A percentile compares a stretch with the other conserved stretches of the same genome.
Conservation (phyloP, 768 basidiomycete species). For the Rhizopogon vesiculosus region DNA sequence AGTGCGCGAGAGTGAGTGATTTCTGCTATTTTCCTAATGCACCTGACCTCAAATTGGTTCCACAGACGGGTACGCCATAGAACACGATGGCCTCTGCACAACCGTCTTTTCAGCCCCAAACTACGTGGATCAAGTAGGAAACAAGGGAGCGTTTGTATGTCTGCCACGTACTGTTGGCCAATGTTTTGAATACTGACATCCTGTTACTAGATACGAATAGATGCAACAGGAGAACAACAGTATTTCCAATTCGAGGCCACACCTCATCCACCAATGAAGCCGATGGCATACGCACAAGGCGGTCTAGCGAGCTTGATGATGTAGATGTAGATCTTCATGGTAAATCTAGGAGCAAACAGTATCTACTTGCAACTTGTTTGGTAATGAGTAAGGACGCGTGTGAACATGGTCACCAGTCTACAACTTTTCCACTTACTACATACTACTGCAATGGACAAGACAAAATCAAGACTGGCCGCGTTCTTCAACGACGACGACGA, state of each 20-base stretch:
- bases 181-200: constrained; percentile 3
- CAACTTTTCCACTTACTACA: too few species aligned
- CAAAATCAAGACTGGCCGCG: constrained; percentile 55
- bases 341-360: not conserved
- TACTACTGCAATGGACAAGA: constrained; percentile 24
- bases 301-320: constrained; percentile 68
- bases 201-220: constrained; percentile 72
- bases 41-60: constrained; percentile 2
- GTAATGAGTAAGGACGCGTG: constrained; percentile 12
- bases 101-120: constrained; percentile 97
- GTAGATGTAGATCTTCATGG: constrained; percentile 39
- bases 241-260: constrained; percentile 84
- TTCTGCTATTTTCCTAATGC: not conserved
- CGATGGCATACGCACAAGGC: constrained; percentile 83
- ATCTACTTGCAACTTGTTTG: too few species aligned
- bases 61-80: constrained; percentile 87
- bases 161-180: not conserved
- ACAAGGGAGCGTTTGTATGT: constrained; percentile 88
- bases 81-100: constrained; percentile 91
- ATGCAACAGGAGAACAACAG: constrained; percentile 64
- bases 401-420: constrained; percentile 11
- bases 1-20: constrained; percentile 75
- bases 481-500: constrained; percentile 81
- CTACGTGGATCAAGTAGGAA: constrained; percentile 87
- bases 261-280: constrained; percentile 85